These are phyloP conservation scores for Hortiboletus flavorubellus DNA, from an alignment of 768 basidiomycete genomes.

Conservation along the genomic window DNA sequence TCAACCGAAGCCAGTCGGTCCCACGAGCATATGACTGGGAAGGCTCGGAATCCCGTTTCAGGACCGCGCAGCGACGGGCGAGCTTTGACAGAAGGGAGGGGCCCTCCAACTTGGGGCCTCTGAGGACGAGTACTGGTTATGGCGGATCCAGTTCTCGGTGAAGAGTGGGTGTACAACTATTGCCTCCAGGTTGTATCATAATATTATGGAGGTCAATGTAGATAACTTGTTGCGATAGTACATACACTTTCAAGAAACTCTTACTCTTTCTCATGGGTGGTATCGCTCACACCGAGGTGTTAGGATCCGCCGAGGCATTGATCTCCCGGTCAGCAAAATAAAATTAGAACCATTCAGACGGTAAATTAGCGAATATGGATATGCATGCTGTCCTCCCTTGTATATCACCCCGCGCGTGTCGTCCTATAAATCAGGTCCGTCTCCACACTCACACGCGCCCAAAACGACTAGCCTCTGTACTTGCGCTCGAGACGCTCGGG, in stretches of 20 bases:
- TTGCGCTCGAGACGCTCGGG: constrained; percentile 4
- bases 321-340: neutral
- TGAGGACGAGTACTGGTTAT: constrained; percentile 76
- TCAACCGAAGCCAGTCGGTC: constrained; percentile 39
- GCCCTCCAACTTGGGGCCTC: constrained; percentile 61
- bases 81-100: constrained; percentile 61
- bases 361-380: constrained; percentile 18
- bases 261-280: neutral
- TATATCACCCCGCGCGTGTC: neutral
- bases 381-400: neutral
- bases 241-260: neutral
- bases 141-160: constrained; percentile 75
- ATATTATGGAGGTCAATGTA: neutral
- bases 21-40: constrained; percentile 58
- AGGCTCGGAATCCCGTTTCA: constrained; percentile 35
- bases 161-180: constrained; percentile 17
- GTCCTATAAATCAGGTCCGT: neutral
- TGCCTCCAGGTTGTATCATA: neutral
- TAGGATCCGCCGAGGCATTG: neutral
- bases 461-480: constrained; percentile 7
- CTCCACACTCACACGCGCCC: neutral
- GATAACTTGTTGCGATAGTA: neutral
- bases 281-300: neutral
- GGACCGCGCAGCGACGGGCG: constrained; percentile 24
- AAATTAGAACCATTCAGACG: neutral